A percentile compares a stretch with the other conserved stretches of the same genome.
phyloP scores from a whole-genome alignment of 2,329 filamentous ascomycete genomes.

The Sporothrix brunneoviolacea region DNA sequence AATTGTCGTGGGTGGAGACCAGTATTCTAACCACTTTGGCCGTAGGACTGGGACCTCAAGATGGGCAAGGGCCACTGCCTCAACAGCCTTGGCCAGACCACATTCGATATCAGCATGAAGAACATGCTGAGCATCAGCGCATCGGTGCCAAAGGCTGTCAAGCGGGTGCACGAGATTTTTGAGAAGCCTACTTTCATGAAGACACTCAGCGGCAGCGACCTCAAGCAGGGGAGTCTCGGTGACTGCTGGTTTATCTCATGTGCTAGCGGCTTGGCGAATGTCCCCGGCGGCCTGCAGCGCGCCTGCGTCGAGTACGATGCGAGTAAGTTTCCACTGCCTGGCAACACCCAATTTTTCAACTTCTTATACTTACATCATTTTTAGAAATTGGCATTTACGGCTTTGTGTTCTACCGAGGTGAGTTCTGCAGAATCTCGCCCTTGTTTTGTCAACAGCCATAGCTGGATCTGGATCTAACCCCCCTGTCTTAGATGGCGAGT shows the following conservation, averaged over 20 bases:
- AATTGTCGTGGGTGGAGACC: too few relatives aligned
- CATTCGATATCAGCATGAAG: conserved; percentile 39
- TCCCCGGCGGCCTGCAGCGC: conserved; percentile 60
- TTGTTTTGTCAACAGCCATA: not conserved
- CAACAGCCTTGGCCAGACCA: conserved; percentile 44
- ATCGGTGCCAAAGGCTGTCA: conserved; percentile 64
- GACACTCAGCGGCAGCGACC: conserved; percentile 62
- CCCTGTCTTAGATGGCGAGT: conserved; percentile 61
- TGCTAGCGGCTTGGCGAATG: conserved; percentile 68
- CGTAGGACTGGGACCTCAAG: conserved; percentile 60
- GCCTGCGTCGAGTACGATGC: conserved; percentile 71
- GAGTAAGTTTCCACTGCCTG: conserved; percentile 29
- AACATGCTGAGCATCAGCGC: conserved; percentile 40
- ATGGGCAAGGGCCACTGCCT: conserved; percentile 52
- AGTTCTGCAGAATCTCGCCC: too few relatives aligned
- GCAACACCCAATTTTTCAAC: not conserved
- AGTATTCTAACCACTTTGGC: too few relatives aligned
- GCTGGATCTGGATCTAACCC: conserved; percentile 6
- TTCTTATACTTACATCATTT: not conserved
- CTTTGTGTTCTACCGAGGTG: conserved; percentile 74
- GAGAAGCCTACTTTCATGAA: conserved; percentile 63
- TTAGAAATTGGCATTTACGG: conserved; percentile 73
- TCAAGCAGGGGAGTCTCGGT: conserved; percentile 71
- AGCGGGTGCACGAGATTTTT: conserved; percentile 67
- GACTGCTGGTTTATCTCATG: conserved; percentile 81